Conservation (phyloP, 805 yeast species). For the Kodamaea neixiangensis region DNA sequence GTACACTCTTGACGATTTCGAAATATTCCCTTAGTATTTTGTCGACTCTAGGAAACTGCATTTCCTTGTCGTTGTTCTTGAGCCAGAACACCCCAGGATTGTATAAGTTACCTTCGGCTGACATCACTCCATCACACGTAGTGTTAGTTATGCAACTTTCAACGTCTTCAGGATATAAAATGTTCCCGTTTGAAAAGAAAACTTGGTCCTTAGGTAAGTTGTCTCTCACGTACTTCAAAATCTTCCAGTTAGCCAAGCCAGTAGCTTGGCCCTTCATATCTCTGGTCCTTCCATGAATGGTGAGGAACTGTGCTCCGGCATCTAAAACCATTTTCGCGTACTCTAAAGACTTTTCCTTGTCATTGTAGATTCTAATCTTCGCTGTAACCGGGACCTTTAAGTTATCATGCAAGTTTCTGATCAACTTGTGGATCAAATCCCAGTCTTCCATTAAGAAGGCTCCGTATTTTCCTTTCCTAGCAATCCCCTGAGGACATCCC, state of each 20-base stretch:
- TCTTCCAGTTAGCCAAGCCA: constrained; percentile 92
- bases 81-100: constrained; percentile 91
- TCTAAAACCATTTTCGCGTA: constrained; percentile 86
- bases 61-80: constrained; percentile 51
- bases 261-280: constrained; percentile 98
- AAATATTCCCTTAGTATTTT: constrained; percentile 80
- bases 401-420: constrained; percentile 70
- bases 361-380: constrained; percentile 87
- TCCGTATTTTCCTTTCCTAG: constrained; percentile 92
- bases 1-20: constrained; percentile 66
- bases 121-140: constrained; percentile 89
- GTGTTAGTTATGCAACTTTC: constrained; percentile 64
- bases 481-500: constrained; percentile 99
- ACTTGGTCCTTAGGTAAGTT: constrained; percentile 79
- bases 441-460: constrained; percentile 97
- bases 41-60: constrained; percentile 84
- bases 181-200: constrained; percentile 91
- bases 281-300: constrained; percentile 93
- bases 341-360: constrained; percentile 74
- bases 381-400: constrained; percentile 91
- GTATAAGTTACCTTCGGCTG: constrained; percentile 92
- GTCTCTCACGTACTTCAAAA: constrained; percentile 72
- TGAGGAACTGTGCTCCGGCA: constrained; percentile 95
- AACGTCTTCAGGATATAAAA: constrained; percentile 86
- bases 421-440: constrained; percentile 74